Evolutionary conservation across 169 alveolate genomes (phyloP).

Genomic region (Plasmodium knowlesi): DNA sequence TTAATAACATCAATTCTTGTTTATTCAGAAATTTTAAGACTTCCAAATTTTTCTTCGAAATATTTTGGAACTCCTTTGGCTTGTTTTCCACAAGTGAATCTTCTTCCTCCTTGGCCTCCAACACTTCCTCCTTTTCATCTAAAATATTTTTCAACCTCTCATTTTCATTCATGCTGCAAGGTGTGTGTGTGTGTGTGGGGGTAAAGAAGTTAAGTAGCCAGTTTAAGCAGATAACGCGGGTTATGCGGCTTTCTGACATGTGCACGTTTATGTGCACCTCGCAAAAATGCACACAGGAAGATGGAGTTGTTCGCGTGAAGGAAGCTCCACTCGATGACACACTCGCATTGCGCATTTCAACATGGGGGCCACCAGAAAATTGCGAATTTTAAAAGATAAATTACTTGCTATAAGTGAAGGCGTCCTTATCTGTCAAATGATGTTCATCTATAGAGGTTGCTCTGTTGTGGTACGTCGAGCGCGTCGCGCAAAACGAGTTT

Average conservation of each 20-base stretch:
- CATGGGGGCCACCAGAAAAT: neutral
- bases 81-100: constrained; percentile 46
- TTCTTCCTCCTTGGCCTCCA: constrained; percentile 53
- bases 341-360: neutral
- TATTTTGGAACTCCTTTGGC: constrained; percentile 62
- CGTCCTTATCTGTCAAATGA: neutral
- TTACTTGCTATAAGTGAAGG: constrained; percentile 27
- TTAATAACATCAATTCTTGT: constrained; percentile 76
- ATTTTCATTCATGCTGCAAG: constrained; percentile 64
- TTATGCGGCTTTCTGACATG: neutral
- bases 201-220: neutral
- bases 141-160: constrained; percentile 77
- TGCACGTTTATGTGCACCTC: neutral
- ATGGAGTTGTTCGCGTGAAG: neutral
- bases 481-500: neutral
- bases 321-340: neutral
- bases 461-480: neutral
- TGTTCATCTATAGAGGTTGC: constrained; percentile 12
- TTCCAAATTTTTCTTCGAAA: constrained; percentile 75
- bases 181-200: neutral
- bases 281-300: neutral
- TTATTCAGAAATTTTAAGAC: constrained; percentile 77
- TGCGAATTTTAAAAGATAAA: neutral
- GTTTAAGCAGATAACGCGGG: neutral
- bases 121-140: constrained; percentile 71